Percentiles rank a stretch among this genome's conserved stretches.
Evolutionary conservation across 208 protist species (phyloP).

Genomic region (Leptomonas pyrrhocoris): DNA sequence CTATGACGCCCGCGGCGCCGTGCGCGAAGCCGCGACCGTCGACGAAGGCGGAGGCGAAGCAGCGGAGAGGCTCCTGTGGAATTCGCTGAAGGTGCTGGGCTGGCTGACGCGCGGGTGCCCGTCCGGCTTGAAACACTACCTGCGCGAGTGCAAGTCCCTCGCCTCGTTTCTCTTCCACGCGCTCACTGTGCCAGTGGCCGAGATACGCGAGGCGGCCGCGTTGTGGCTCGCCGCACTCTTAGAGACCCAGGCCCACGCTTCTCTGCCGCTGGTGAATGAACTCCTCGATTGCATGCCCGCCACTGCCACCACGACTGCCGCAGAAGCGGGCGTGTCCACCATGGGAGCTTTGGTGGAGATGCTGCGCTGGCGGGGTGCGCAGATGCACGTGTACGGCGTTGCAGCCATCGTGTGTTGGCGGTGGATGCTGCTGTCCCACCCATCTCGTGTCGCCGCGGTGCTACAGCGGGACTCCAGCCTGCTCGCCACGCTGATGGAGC

Average conservation of each 20-base stretch:
- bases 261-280: conserved; percentile 16
- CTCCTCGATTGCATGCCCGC: conserved; percentile 7
- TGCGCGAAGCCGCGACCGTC: background rate
- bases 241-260: conserved; percentile 29
- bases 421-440: conserved; percentile 53
- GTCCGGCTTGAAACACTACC: conserved; percentile 30
- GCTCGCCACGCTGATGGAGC: conserved; percentile 35
- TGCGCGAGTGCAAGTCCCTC: conserved; percentile 14
- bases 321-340: background rate
- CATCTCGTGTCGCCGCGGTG: conserved; percentile 23
- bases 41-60: conserved; percentile 10
- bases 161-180: conserved; percentile 33
- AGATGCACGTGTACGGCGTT: conserved; percentile 35
- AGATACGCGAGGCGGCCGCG: conserved; percentile 40
- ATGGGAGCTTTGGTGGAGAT: conserved; percentile 28
- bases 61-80: conserved; percentile 37
- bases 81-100: conserved; percentile 25
- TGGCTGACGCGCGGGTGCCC: conserved; percentile 34
- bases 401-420: conserved; percentile 53
- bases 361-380: conserved; percentile 30
- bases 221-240: conserved; percentile 38
- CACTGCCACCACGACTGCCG: background rate
- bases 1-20: conserved; percentile 7
- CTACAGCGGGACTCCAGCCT: conserved; percentile 27
- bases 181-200: conserved; percentile 43